Evolutionary conservation across 2,329 filamentous ascomycete species (phyloP).

Genomic region (Epichloe aotearoae): DNA sequence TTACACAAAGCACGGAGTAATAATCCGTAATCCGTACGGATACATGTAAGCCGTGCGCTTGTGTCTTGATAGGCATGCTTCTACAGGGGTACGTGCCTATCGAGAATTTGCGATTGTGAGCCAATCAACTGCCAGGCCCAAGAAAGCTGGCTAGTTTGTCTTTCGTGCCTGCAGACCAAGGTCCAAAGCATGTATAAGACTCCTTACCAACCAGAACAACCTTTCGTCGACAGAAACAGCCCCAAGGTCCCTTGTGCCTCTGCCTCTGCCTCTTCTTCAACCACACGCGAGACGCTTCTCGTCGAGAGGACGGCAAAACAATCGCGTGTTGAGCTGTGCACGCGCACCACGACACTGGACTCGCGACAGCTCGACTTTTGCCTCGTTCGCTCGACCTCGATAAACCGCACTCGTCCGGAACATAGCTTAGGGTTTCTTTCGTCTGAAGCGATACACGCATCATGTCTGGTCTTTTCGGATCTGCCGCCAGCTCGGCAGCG

Average conservation of each 20-base stretch:
- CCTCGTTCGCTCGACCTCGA: not conserved
- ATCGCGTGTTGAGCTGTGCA: not conserved
- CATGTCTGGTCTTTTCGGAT: conserved; percentile 54
- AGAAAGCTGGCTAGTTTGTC: not conserved
- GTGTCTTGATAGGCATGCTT: conserved; percentile 1
- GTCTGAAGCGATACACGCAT: conserved; percentile 8
- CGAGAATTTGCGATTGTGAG: not conserved
- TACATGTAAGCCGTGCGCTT: not conserved
- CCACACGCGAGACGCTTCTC: not conserved
- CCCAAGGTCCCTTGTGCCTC: no score
- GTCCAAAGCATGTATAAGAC: no score
- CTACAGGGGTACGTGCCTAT: conserved; percentile 7
- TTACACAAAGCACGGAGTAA: no score
- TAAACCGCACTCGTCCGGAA: conserved; percentile 4
- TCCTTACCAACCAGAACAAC: no score
- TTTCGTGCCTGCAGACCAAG: not conserved
- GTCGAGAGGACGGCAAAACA: not conserved
- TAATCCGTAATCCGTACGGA: no score
- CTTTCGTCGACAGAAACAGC: no score
- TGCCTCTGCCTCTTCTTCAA: not conserved
- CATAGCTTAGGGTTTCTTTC: not conserved
- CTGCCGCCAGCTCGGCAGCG: conserved; percentile 37
- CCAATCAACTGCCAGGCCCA: conserved; percentile 1
- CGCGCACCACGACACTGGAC: not conserved
- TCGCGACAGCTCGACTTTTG: not conserved